These are phyloP conservation scores for Endotrypanum monterogeii DNA, from an alignment of 208 protist species.

Conservation along the genomic window DNA sequence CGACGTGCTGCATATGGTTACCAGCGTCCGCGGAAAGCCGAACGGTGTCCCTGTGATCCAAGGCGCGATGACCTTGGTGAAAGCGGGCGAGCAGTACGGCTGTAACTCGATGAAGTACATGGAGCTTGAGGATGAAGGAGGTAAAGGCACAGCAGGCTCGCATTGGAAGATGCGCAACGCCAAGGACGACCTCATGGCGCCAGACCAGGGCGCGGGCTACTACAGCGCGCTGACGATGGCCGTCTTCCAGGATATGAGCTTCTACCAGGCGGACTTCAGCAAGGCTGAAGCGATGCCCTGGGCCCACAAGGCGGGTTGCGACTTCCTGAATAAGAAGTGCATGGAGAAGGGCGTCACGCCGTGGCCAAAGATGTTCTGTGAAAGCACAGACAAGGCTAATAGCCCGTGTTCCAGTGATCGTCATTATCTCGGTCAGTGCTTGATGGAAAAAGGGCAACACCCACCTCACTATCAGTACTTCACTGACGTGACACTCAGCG, in stretches of 20 bases:
- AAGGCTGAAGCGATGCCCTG: slow-evolving; percentile 71
- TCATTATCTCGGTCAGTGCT: background rate
- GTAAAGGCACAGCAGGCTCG: slow-evolving; percentile 24
- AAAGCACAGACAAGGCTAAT: too few species aligned
- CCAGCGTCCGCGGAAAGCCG: slow-evolving; percentile 34
- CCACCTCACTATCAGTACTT: background rate
- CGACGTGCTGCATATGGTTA: slow-evolving; percentile 11
- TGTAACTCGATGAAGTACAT: slow-evolving; percentile 56
- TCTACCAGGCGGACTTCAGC: slow-evolving; percentile 71
- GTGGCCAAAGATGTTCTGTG: slow-evolving; percentile 61
- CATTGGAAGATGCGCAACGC: slow-evolving; percentile 88
- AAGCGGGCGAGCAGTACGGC: slow-evolving; percentile 39
- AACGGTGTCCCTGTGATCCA: slow-evolving; percentile 4
- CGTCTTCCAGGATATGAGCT: slow-evolving; percentile 76
- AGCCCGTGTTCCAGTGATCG: background rate
- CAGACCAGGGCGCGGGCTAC: slow-evolving; percentile 22
- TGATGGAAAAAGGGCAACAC: too few species aligned
- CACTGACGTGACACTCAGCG: background rate
- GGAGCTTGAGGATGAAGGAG: slow-evolving; percentile 72
- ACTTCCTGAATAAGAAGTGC: slow-evolving; percentile 51
- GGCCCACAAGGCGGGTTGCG: slow-evolving; percentile 62
- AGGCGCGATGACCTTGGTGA: background rate
- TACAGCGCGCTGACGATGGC: slow-evolving; percentile 83
- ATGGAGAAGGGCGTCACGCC: slow-evolving; percentile 30
- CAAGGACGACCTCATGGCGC: slow-evolving; percentile 87